phyloP scores from a whole-genome alignment of 495 filamentous ascomycete genomes.

The Aspergillus homomorphus region DNA sequence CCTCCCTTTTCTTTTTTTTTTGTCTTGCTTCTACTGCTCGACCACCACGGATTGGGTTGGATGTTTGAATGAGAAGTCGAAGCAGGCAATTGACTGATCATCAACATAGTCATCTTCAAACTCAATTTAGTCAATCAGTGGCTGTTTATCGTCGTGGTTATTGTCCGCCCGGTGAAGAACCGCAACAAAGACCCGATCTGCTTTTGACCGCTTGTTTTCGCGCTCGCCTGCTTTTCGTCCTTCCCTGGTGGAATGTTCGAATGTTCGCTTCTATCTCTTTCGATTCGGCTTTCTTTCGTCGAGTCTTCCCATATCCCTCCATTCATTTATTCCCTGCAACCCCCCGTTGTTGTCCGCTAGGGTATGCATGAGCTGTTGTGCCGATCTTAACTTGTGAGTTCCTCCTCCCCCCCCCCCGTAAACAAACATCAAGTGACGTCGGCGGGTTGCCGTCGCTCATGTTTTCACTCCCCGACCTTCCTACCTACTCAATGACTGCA shows the following conservation, averaged over 20 bases:
- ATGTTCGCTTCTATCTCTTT: slow-evolving; percentile 6
- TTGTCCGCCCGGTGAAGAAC: not conserved
- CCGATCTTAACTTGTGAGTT: slow-evolving; percentile 9
- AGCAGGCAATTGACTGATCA: not conserved
- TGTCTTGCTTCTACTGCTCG: slow-evolving; percentile 6
- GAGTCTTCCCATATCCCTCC: not conserved
- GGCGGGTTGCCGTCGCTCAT: not conserved
- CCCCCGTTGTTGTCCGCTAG: slow-evolving; percentile 1
- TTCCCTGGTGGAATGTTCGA: not conserved
- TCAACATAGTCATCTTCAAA: not conserved
- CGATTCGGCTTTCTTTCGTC: not conserved
- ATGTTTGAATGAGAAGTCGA: not conserved
- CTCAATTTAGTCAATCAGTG: not conserved
- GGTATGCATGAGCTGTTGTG: slow-evolving; percentile 11
- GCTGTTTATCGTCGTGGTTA: not conserved
- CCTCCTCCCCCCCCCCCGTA: slow-evolving; percentile 7
- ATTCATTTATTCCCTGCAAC: not conserved
- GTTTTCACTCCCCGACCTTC: slow-evolving; percentile 1
- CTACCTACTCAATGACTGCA: slow-evolving; percentile 12
- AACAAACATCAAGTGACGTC: slow-evolving; percentile 22
- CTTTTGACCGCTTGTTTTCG: slow-evolving; percentile 6
- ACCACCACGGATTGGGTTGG: not conserved
- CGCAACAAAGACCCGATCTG: not conserved
- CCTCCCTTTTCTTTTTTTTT: not conserved
- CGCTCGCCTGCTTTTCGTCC: slow-evolving; percentile 5